Percentiles rank a stretch among this genome's conserved stretches.
These are phyloP conservation scores for Rhodotorula toruloides DNA, from an alignment of 768 basidiomycete species.

Conservation along the genomic window DNA sequence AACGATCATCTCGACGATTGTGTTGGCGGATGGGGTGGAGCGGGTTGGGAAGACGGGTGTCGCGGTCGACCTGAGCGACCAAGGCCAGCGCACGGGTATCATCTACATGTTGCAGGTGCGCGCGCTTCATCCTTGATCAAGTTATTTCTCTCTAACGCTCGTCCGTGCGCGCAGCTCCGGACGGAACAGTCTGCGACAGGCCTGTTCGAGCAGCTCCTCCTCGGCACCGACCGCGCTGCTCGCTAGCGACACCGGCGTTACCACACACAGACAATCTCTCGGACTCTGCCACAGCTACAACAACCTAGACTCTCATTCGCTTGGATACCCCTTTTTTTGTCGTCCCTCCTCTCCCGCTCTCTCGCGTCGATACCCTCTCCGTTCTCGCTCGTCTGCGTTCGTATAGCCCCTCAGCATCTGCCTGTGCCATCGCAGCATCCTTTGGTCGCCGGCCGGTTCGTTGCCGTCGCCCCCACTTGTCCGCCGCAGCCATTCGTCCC, in stretches of 20 bases:
- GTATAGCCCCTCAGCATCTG: too few relatives aligned
- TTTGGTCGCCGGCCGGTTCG: too few relatives aligned
- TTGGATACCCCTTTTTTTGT: not conserved
- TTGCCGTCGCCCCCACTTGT: too few relatives aligned
- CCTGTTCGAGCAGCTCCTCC: constrained; percentile 77
- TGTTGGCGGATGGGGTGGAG: constrained; percentile 92
- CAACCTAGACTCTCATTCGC: not conserved
- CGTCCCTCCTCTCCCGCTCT: not conserved
- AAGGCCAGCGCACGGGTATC: constrained; percentile 84
- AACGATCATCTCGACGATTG: constrained; percentile 87
- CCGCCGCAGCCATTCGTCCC: too few relatives aligned
- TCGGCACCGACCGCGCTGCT: constrained; percentile 56
- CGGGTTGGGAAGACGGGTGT: constrained; percentile 98
- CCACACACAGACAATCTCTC: too few relatives aligned
- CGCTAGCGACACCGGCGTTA: not conserved
- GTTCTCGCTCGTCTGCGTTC: too few relatives aligned
- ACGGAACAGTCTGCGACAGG: constrained; percentile 80
- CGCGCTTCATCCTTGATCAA: not conserved
- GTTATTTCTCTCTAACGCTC: not conserved
- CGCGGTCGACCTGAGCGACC: constrained; percentile 88
- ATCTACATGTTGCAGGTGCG: constrained; percentile 90
- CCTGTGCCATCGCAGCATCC: too few relatives aligned
- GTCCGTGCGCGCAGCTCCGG: constrained; percentile 47
- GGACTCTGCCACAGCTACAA: too few relatives aligned
- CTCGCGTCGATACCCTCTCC: not conserved